Percentiles rank a stretch among this genome's conserved stretches.
These are phyloP conservation scores for Lentithecium fluviatile DNA, from an alignment of 495 filamentous ascomycete genomes.

Conservation along the genomic window DNA sequence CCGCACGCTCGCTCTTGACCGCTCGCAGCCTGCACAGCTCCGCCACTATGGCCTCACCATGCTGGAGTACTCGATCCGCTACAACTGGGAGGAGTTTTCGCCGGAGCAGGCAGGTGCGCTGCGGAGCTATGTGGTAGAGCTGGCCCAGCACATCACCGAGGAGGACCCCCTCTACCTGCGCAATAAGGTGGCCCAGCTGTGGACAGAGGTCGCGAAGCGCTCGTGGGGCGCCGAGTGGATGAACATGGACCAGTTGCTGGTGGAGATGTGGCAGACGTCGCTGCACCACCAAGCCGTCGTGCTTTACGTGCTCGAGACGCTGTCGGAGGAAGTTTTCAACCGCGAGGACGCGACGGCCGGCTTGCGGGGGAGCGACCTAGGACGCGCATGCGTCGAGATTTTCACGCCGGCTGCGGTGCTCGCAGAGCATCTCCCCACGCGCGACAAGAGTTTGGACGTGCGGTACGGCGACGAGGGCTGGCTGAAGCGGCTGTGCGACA, in stretches of 20 bases:
- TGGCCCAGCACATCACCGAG: slow-evolving; percentile 69
- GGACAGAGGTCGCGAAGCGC: slow-evolving; percentile 91
- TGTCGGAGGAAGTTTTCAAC: slow-evolving; percentile 92
- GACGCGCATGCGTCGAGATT: slow-evolving; percentile 86
- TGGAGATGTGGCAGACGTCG: slow-evolving; percentile 75
- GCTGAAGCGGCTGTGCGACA: slow-evolving; percentile 71
- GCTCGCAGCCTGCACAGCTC: slow-evolving; percentile 70
- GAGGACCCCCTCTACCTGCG: slow-evolving; percentile 80
- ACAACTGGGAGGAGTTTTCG: slow-evolving; percentile 72
- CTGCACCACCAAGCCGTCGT: slow-evolving; percentile 35
- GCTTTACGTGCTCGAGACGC: slow-evolving; percentile 70
- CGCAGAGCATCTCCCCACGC: slow-evolving; percentile 66
- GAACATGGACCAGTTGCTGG: slow-evolving; percentile 85
- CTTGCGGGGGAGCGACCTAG: slow-evolving; percentile 76
- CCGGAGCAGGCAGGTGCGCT: slow-evolving; percentile 62
- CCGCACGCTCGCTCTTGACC: slow-evolving; percentile 75
- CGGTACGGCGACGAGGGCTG: slow-evolving; percentile 81
- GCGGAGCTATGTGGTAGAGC: slow-evolving; percentile 68
- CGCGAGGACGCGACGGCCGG: slow-evolving; percentile 83
- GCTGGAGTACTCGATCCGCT: slow-evolving; percentile 81
- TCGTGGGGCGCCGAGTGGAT: slow-evolving; percentile 89
- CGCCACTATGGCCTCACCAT: slow-evolving; percentile 91
- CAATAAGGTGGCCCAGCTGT: slow-evolving; percentile 93
- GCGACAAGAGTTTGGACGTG: slow-evolving; percentile 60
- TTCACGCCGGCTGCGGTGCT: slow-evolving; percentile 80